These are phyloP conservation scores for Echeveria elegans DNA, from an alignment of 164 flowering plant species.

Conservation along the genomic window DNA sequence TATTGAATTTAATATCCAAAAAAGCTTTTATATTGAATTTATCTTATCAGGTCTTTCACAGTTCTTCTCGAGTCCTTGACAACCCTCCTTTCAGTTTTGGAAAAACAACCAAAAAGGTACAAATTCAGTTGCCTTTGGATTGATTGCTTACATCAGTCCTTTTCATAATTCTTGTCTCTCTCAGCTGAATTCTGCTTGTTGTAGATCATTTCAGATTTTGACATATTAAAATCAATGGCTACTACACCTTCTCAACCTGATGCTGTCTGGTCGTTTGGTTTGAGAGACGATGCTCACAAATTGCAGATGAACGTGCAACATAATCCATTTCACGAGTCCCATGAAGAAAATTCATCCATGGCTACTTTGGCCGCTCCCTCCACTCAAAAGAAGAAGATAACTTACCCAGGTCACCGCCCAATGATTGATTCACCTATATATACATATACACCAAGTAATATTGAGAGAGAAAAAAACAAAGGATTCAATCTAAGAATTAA, in stretches of 20 bases:
- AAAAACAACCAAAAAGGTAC: no score
- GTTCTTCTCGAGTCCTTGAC: no score
- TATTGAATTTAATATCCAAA: no score
- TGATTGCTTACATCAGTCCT: no score
- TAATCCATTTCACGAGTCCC: not conserved
- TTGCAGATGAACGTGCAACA: not conserved
- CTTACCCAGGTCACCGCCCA: slow-evolving; percentile 3
- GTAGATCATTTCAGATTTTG: not conserved
- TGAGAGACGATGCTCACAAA: slow-evolving; percentile 1
- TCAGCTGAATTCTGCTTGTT: slow-evolving; percentile 2
- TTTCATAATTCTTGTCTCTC: no score
- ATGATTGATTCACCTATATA: no score
- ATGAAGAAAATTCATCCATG: not conserved
- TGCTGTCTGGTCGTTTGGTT: not conserved
- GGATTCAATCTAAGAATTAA: not conserved
- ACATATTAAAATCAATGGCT: not conserved
- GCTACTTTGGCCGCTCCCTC: not conserved
- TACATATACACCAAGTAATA: no score
- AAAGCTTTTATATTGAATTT: no score
- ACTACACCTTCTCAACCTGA: not conserved
- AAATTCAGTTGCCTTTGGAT: no score
- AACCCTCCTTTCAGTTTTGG: no score
- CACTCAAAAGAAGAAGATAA: slow-evolving; percentile 5
- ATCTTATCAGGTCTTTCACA: no score
- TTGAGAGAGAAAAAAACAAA: not conserved